These are phyloP conservation scores for Meyerozyma guilliermondii DNA, from an alignment of 1,139 yeast genomes.

Conservation along the genomic window DNA sequence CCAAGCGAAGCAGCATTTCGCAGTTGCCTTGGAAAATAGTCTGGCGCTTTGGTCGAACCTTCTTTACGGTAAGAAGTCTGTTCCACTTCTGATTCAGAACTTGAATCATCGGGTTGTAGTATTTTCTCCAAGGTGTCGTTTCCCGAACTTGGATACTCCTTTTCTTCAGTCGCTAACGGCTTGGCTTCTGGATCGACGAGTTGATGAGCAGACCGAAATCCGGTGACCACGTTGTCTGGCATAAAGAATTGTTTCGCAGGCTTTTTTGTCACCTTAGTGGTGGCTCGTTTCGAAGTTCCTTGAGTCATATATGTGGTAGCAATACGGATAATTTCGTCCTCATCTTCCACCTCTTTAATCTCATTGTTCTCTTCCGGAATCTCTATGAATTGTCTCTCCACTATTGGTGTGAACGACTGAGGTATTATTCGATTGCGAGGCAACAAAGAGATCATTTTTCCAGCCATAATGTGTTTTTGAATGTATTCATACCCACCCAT, in stretches of 20 bases:
- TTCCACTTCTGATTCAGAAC: background rate
- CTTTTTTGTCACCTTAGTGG: slow-evolving; percentile 10
- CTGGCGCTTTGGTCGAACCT: background rate
- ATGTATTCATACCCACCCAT: slow-evolving; percentile 79
- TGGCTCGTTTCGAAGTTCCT: slow-evolving; percentile 19
- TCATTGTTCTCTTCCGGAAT: slow-evolving; percentile 67
- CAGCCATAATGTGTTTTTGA: slow-evolving; percentile 55
- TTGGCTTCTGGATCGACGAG: background rate
- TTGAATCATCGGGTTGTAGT: background rate
- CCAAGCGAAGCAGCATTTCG: background rate
- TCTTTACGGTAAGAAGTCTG: background rate
- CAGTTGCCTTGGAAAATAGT: background rate
- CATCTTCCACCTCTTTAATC: slow-evolving; percentile 47
- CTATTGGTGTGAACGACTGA: slow-evolving; percentile 42
- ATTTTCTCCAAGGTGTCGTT: slow-evolving; percentile 1
- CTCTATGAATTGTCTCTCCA: slow-evolving; percentile 52
- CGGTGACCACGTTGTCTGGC: slow-evolving; percentile 76
- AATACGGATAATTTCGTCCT: slow-evolving; percentile 63
- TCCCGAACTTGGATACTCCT: background rate
- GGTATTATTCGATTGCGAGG: slow-evolving; percentile 69
- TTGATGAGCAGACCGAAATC: slow-evolving; percentile 46
- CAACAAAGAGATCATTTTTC: slow-evolving; percentile 35
- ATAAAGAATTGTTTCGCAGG: slow-evolving; percentile 49
- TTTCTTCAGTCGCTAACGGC: background rate
- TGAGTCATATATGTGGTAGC: slow-evolving; percentile 48